Percentiles rank a stretch among this genome's conserved stretches.
Evolutionary conservation across 208 protist species (phyloP).

Genomic region (Acanthamoeba castellanii): DNA sequence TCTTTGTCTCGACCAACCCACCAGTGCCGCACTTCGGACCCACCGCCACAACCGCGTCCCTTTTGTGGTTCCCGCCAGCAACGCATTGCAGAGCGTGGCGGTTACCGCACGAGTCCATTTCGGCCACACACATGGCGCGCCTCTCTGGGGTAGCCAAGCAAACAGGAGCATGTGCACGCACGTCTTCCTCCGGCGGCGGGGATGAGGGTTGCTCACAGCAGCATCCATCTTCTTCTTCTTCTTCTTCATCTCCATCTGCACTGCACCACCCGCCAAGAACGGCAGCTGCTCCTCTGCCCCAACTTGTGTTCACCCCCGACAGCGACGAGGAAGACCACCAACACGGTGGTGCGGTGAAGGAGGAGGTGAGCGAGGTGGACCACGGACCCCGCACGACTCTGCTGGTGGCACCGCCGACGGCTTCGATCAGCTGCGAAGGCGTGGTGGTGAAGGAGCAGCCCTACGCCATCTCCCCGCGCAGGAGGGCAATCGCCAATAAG

Average conservation of each 20-base stretch:
- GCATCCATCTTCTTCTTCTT: not conserved
- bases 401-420: not conserved
- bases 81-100: not conserved
- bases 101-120: not conserved
- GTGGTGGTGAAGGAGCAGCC: not conserved
- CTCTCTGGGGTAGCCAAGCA: not conserved
- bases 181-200: not conserved
- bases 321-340: not conserved
- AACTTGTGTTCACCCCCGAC: not conserved
- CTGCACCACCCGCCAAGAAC: too few species aligned
- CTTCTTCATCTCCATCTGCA: too few species aligned
- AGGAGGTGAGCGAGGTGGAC: not conserved
- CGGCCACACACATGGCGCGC: not conserved
- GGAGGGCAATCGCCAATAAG: not conserved
- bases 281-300: not conserved
- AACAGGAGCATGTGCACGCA: not conserved
- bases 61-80: not conserved
- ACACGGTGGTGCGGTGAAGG: not conserved
- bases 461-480: not conserved
- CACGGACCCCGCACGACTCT: not conserved
- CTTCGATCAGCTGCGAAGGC: not conserved
- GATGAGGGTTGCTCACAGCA: not conserved
- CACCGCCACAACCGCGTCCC: not conserved
- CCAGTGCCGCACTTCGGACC: too few species aligned
- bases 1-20: not conserved